These are phyloP conservation scores for Pythium utonaiense DNA, from an alignment of 352 stramenopile species.

Conservation along the genomic window DNA sequence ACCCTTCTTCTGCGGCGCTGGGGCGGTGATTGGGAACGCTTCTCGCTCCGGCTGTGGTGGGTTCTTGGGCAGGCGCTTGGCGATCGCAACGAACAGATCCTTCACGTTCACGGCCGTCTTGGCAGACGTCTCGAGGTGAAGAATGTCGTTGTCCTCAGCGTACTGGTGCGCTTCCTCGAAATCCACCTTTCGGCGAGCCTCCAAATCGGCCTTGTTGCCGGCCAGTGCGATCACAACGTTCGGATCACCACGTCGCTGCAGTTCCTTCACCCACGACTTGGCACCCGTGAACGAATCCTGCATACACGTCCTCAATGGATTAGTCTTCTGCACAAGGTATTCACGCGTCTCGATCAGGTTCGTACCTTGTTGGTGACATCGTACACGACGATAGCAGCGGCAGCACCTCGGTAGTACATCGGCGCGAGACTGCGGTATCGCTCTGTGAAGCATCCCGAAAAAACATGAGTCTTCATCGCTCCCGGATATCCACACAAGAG, in stretches of 20 bases:
- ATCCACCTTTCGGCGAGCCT: constrained; percentile 95
- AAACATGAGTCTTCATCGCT: constrained; percentile 5
- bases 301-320: background rate
- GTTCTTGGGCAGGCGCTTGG: constrained; percentile 82
- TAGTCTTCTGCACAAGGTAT: constrained; percentile 2
- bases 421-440: constrained; percentile 95
- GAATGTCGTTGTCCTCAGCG: constrained; percentile 97
- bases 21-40: constrained; percentile 80
- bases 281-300: constrained; percentile 96
- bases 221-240: constrained; percentile 96
- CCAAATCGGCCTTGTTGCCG: constrained; percentile 99
- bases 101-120: constrained; percentile 99
- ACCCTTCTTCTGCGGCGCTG: constrained; percentile 73
- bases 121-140: constrained; percentile 99
- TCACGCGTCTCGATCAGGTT: background rate
- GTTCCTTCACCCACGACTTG: constrained; percentile 99
- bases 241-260: constrained; percentile 97
- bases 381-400: constrained; percentile 96
- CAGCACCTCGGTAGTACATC: constrained; percentile 97
- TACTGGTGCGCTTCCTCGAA: constrained; percentile 98
- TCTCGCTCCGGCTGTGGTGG: constrained; percentile 76
- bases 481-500: background rate
- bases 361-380: constrained; percentile 95
- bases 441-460: constrained; percentile 48
- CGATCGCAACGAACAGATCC: constrained; percentile 98